Conservation (phyloP, 768 basidiomycete genomes). For the Mycena chlorophos region DNA sequence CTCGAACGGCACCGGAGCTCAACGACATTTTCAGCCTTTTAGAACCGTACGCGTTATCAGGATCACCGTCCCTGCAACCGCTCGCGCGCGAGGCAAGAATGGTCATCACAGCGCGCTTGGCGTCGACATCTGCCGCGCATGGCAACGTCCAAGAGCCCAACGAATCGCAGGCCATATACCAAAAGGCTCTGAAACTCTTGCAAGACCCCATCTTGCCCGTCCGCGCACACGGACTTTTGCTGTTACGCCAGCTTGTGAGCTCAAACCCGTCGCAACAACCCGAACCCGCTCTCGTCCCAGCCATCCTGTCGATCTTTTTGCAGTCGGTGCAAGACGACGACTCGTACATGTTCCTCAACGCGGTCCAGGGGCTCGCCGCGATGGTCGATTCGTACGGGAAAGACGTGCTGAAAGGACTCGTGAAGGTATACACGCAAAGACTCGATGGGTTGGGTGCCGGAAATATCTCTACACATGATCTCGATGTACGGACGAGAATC, state of each 20-base stretch:
- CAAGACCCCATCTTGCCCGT: conserved; percentile 93
- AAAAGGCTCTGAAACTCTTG: conserved; percentile 81
- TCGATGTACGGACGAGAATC: conserved; percentile 73
- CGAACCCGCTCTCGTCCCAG: conserved; percentile 71
- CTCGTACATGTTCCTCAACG: conserved; percentile 93
- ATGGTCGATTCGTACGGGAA: conserved; percentile 79
- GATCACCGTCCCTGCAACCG: conserved; percentile 48
- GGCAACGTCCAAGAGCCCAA: conserved; percentile 36
- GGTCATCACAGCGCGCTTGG: conserved; percentile 79
- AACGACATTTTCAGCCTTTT: conserved; percentile 70
- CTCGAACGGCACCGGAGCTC: conserved; percentile 60
- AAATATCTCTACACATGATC: conserved; percentile 54
- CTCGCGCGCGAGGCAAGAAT: conserved; percentile 78
- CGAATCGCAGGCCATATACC: conserved; percentile 67
- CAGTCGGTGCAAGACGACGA: conserved; percentile 87
- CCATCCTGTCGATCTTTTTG: conserved; percentile 84
- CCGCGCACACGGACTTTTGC: conserved; percentile 85
- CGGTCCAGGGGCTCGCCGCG: conserved; percentile 84
- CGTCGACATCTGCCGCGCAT: conserved; percentile 49
- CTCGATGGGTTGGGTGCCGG: conserved; percentile 51
- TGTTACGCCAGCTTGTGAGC: conserved; percentile 76
- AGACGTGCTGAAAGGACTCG: conserved; percentile 65
- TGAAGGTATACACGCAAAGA: conserved; percentile 63
- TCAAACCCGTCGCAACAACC: conserved; percentile 30
- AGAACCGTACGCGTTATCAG: conserved; percentile 52